Evolutionary conservation across 495 filamentous ascomycete genomes (phyloP).

Genomic region (Xylaria telfairii): DNA sequence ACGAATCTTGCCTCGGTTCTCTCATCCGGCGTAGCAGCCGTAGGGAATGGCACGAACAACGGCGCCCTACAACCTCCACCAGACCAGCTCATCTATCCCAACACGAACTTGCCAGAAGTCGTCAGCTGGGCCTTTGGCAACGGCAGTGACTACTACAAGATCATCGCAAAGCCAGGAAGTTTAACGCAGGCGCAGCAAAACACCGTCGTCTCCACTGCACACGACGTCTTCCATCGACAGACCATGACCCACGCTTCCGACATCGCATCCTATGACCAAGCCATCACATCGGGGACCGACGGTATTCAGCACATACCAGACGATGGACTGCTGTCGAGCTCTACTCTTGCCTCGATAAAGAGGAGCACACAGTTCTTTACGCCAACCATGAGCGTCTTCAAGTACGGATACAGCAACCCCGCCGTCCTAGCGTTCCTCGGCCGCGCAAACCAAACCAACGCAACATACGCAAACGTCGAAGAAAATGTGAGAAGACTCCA

Average conservation of each 20-base stretch:
- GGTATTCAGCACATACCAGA: constrained; percentile 46
- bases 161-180: constrained; percentile 43
- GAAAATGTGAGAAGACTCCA: constrained; percentile 39
- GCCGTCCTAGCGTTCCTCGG: constrained; percentile 31
- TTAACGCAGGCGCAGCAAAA: constrained; percentile 38
- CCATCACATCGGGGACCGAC: constrained; percentile 35
- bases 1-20: constrained; percentile 36
- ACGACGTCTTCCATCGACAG: constrained; percentile 29
- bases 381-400: constrained; percentile 42
- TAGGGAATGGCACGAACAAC: constrained; percentile 30
- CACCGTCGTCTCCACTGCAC: constrained; percentile 34
- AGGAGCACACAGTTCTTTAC: constrained; percentile 31
- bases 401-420: constrained; percentile 31
- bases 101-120: constrained; percentile 38
- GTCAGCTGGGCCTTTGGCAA: constrained; percentile 42
- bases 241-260: constrained; percentile 40
- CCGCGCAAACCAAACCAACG: constrained; percentile 20
- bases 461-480: constrained; percentile 32
- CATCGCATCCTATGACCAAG: constrained; percentile 32
- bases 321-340: constrained; percentile 34
- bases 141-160: constrained; percentile 51
- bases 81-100: constrained; percentile 33
- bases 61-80: constrained; percentile 28
- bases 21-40: constrained; percentile 37
- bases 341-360: constrained; percentile 28